phyloP scores from a whole-genome alignment of 768 basidiomycete genomes.

The Suillus alpinus region DNA sequence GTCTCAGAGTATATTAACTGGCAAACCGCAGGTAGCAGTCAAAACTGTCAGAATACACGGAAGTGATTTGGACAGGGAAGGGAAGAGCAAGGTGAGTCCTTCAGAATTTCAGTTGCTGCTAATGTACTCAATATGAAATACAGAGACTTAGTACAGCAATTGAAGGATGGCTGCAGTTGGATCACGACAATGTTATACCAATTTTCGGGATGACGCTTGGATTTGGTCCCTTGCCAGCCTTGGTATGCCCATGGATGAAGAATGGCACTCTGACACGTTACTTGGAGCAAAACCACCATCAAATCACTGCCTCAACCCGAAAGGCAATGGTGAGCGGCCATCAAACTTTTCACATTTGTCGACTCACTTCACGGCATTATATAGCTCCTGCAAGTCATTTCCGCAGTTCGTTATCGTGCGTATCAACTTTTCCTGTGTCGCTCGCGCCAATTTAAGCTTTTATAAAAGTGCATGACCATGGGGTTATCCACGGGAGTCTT shows the following conservation, averaged over 20 bases:
- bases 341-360: neutral
- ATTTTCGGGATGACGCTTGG: constrained; percentile 16
- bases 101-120: neutral
- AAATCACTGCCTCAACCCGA: constrained; percentile 7
- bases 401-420: constrained; percentile 10
- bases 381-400: constrained; percentile 4
- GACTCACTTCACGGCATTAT: neutral
- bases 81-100: constrained; percentile 17
- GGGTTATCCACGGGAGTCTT: constrained; percentile 8
- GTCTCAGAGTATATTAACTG: neutral
- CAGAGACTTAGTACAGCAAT: constrained; percentile 16
- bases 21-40: constrained; percentile 21
- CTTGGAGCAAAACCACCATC: constrained; percentile 7
- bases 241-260: constrained; percentile 27
- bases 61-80: constrained; percentile 1
- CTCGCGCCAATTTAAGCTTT: neutral
- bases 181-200: constrained; percentile 19
- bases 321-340: constrained; percentile 14
- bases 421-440: neutral
- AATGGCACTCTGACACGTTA: constrained; percentile 22
- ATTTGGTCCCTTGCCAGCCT: constrained; percentile 21
- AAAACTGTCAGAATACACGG: constrained; percentile 19
- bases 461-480: constrained; percentile 4
- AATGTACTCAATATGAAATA: neutral
- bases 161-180: constrained; percentile 23